Evolutionary conservation across 2,329 filamentous ascomycete species (phyloP).

Genomic region (Clarireedia paspali): DNA sequence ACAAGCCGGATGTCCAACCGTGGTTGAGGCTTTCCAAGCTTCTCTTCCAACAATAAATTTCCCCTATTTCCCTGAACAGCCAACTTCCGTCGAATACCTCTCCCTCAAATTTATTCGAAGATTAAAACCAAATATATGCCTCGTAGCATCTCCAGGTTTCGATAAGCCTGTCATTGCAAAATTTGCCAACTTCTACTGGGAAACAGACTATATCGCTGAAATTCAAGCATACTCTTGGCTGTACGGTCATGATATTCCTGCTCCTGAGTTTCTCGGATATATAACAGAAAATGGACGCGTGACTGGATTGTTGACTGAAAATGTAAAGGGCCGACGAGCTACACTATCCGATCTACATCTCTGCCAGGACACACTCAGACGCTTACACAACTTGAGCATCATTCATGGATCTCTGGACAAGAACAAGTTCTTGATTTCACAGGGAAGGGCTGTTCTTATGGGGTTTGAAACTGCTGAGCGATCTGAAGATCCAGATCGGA

Average conservation of each 20-base stretch:
- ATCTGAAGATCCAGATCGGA: conserved; percentile 1
- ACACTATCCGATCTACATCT: conserved; percentile 23
- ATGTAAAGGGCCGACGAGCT: conserved; percentile 25
- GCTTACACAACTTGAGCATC: conserved; percentile 31
- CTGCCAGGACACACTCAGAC: conserved; percentile 25
- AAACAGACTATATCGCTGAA: conserved; percentile 12
- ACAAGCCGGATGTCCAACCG: conserved; percentile 21
- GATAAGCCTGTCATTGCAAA: conserved; percentile 16
- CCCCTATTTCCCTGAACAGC: conserved; percentile 28
- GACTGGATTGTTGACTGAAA: conserved; percentile 30
- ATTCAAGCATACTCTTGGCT: conserved; percentile 20
- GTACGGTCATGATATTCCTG: conserved; percentile 15
- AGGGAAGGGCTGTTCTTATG: conserved; percentile 27
- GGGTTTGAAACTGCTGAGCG: conserved; percentile 29
- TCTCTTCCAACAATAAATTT: conserved; percentile 28
- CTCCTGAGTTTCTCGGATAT: conserved; percentile 29
- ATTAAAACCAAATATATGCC: conserved; percentile 13
- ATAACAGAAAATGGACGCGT: conserved; percentile 27
- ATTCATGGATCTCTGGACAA: conserved; percentile 33
- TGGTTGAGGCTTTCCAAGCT: conserved; percentile 22
- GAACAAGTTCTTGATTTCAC: conserved; percentile 31
- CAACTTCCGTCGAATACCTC: conserved; percentile 29
- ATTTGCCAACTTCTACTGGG: conserved; percentile 15
- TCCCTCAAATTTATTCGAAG: conserved; percentile 24
- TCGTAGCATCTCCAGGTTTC: conserved; percentile 14